These are phyloP conservation scores for Naganishia antarctica DNA, from an alignment of 768 basidiomycete species.

Conservation along the genomic window DNA sequence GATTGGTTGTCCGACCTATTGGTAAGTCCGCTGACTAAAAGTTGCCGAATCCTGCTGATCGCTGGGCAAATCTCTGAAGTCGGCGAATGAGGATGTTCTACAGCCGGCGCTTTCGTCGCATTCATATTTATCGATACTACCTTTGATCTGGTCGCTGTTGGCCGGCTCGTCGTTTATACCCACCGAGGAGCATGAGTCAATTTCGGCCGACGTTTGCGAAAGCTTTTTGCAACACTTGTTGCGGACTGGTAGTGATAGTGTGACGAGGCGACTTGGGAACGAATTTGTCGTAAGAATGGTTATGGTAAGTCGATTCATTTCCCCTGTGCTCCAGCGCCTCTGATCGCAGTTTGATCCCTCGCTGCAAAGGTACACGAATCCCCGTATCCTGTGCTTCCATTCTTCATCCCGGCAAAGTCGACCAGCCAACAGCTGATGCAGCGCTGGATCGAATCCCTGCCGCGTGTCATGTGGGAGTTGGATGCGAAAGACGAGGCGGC, in stretches of 20 bases:
- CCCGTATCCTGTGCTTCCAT: slow-evolving; percentile 37
- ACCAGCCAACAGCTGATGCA: slow-evolving; percentile 36
- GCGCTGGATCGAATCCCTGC: slow-evolving; percentile 71
- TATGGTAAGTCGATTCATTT: slow-evolving; percentile 56
- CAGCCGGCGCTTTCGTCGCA: slow-evolving; percentile 37
- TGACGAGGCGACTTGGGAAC: slow-evolving; percentile 63
- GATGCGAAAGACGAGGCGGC: slow-evolving; percentile 57
- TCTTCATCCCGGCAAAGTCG: slow-evolving; percentile 34
- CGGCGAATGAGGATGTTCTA: slow-evolving; percentile 36
- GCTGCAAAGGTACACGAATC: slow-evolving; percentile 37
- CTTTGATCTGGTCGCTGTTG: slow-evolving; percentile 48
- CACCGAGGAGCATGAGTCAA: slow-evolving; percentile 29
- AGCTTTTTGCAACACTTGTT: slow-evolving; percentile 66
- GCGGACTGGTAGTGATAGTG: slow-evolving; percentile 59
- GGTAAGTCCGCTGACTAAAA: slow-evolving; percentile 31
- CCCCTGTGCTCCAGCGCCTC: neutral
- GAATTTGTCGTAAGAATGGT: slow-evolving; percentile 70
- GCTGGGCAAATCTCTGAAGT: slow-evolving; percentile 30
- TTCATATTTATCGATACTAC: slow-evolving; percentile 40
- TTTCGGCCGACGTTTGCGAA: slow-evolving; percentile 52
- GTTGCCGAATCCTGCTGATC: too few relatives aligned
- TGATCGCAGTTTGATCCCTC: neutral
- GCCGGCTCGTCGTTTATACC: slow-evolving; percentile 41
- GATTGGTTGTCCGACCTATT: slow-evolving; percentile 44
- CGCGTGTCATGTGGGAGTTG: slow-evolving; percentile 79